Percentiles rank a stretch among this genome's conserved stretches.
Conservation (phyloP, 2,329 filamentous ascomycete species). For the Polytolypa hystricis region DNA sequence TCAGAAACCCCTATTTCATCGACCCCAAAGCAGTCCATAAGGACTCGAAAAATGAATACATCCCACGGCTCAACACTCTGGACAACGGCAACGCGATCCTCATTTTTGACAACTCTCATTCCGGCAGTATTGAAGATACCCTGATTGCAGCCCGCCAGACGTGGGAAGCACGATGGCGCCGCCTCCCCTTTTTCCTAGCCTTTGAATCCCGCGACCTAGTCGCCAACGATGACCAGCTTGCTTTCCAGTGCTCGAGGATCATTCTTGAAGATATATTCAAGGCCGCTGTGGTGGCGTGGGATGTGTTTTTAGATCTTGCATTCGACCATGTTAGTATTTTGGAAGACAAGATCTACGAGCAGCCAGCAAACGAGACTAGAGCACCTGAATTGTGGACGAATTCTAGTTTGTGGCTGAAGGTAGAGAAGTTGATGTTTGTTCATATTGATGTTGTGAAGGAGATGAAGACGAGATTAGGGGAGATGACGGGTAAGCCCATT, state of each 20-base stretch:
- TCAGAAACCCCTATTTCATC: slow-evolving; percentile 36
- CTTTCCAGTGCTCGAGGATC: slow-evolving; percentile 40
- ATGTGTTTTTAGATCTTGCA: slow-evolving; percentile 34
- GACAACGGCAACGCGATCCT: slow-evolving; percentile 44
- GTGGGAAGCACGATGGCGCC: slow-evolving; percentile 42
- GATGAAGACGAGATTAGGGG: slow-evolving; percentile 32
- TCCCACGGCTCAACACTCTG: slow-evolving; percentile 32
- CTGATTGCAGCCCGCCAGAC: slow-evolving; percentile 40
- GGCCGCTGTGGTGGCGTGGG: slow-evolving; percentile 35
- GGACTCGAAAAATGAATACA: slow-evolving; percentile 21
- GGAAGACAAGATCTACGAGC: slow-evolving; percentile 43
- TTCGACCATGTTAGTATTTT: slow-evolving; percentile 41
- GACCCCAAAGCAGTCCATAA: slow-evolving; percentile 23
- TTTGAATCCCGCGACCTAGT: slow-evolving; percentile 28
- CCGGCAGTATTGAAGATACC: slow-evolving; percentile 38
- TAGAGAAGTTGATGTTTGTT: slow-evolving; percentile 41
- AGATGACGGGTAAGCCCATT: slow-evolving; percentile 26
- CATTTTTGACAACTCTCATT: slow-evolving; percentile 42
- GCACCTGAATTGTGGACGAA: slow-evolving; percentile 44
- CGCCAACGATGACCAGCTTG: slow-evolving; percentile 32
- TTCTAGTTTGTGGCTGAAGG: slow-evolving; percentile 40
- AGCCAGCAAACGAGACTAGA: slow-evolving; percentile 42
- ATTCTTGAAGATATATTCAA: slow-evolving; percentile 41
- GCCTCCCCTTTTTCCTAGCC: slow-evolving; percentile 40
- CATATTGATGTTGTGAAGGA: slow-evolving; percentile 40